A percentile compares a stretch with the other conserved stretches of the same genome.
phyloP scores from a whole-genome alignment of 2,329 filamentous ascomycete genomes.

The Cytospora piceicola region DNA sequence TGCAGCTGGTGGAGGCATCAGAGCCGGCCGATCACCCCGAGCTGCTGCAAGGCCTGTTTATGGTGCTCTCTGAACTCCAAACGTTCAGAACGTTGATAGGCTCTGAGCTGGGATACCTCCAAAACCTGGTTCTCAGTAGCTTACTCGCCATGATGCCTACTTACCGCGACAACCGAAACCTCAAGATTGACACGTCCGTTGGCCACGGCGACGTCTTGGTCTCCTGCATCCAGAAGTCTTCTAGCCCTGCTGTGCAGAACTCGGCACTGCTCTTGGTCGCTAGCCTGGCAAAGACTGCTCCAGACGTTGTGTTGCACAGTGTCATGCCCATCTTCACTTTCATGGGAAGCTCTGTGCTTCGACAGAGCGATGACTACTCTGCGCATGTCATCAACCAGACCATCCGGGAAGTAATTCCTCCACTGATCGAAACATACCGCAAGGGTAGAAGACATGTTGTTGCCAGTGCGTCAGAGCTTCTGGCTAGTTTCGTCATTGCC shows the following conservation, averaged over 20 bases:
- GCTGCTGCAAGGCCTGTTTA: constrained; percentile 79
- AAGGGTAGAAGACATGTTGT: constrained; percentile 79
- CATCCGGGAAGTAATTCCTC: constrained; percentile 90
- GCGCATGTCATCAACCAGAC: constrained; percentile 95
- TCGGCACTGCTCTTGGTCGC: constrained; percentile 86
- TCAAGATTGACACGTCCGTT: constrained; percentile 75
- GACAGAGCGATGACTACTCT: constrained; percentile 95
- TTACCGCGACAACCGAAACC: constrained; percentile 63
- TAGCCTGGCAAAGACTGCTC: constrained; percentile 81
- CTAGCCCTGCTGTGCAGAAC: constrained; percentile 92
- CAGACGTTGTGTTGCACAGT: constrained; percentile 90
- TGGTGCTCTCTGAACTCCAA: constrained; percentile 83
- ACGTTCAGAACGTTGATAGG: constrained; percentile 79
- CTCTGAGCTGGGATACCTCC: constrained; percentile 87
- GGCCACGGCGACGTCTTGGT: constrained; percentile 90
- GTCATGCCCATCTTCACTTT: constrained; percentile 99
- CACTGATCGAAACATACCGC: constrained; percentile 82
- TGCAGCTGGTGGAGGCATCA: constrained; percentile 86
- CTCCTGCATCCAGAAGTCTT: constrained; percentile 89
- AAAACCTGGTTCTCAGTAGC: constrained; percentile 81
- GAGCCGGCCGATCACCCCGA: constrained; percentile 74
- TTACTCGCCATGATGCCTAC: constrained; percentile 82
- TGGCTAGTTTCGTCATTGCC: constrained; percentile 94
- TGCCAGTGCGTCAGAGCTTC: constrained; percentile 81
- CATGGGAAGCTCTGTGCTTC: constrained; percentile 88